Base-by-base conservation (phyloP, 345 rosid genomes). In the Populus davidiana region DNA sequence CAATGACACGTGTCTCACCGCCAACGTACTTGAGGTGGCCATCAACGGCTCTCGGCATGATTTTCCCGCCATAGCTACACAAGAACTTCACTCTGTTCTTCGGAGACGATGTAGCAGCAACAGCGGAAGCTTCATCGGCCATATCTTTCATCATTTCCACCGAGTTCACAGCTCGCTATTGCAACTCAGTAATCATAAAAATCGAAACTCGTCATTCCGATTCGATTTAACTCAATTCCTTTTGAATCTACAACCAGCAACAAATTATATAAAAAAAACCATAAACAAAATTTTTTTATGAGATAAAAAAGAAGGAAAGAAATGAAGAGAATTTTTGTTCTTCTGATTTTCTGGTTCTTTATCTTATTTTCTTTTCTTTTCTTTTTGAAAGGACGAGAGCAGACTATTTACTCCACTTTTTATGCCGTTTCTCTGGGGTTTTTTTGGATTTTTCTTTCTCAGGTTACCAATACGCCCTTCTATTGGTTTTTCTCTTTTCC, bases 31-130 rank as follows among this genome's bases (percentile, higher is more conserved):
- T 96, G 79, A 96, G 96, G 31, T 83, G 72, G 4, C 93, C 93
- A 11, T 92, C 99, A 20, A 70, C 69, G 12, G 88, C 88, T 54
- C 94, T 84, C 5, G 92, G 93, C 81, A 93, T 74, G 74, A 96
- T 96, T 85, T 87, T 92, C 68, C 99, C 99, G 74, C 98, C 98
- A 80, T 88, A 86, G 83, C 98, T 93, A 81, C 96, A 93, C 74
- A 92, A 75, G 49, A 96, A 90, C 86, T 96, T 96, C 43, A 91
- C 84, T 82, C 84, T 86, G 63, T 18, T 79, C 74, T 7, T 83
- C 27, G 92, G 87, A 12, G 90, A 89, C 29, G 77, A 47, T 7
- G 71, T 38, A 3, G 76, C 74, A 17, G 61, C 73, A 14, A 36
- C 83, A 33, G 36, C 36, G 36, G 36, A 33, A 27, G 36, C 73